These are phyloP conservation scores for Achaetomium macrosporum DNA, from an alignment of 2,329 filamentous ascomycete species.

Conservation along the genomic window DNA sequence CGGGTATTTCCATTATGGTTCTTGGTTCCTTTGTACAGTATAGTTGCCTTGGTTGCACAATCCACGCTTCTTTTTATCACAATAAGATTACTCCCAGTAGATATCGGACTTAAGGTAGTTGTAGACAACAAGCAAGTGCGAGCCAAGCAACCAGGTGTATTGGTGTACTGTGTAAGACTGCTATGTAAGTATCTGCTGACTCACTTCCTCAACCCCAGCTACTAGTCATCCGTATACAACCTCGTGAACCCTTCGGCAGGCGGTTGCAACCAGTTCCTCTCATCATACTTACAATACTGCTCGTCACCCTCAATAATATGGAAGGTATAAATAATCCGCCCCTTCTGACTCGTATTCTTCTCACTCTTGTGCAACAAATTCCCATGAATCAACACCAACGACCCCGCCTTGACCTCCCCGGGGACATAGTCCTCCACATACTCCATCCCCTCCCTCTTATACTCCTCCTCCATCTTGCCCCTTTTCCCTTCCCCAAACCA, in stretches of 20 bases:
- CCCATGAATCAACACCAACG: conserved; percentile 88
- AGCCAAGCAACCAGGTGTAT: no score
- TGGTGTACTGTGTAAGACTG: no score
- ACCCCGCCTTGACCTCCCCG: conserved; percentile 85
- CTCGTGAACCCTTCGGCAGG: conserved; percentile 71
- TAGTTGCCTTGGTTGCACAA: not conserved
- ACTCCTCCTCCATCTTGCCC: conserved; percentile 40
- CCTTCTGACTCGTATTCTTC: conserved; percentile 79
- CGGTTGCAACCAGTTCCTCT: conserved; percentile 89
- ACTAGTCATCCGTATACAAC: conserved; percentile 29
- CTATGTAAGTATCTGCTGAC: not conserved
- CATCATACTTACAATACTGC: conserved; percentile 63
- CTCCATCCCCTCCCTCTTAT: conserved; percentile 31
- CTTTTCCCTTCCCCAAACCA: not conserved
- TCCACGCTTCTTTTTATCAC: not conserved
- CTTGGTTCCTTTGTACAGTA: conserved; percentile 2
- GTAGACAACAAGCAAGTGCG: no score
- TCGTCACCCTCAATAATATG: conserved; percentile 82
- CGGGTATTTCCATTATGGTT: not conserved
- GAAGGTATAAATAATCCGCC: conserved; percentile 94
- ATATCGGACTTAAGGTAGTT: no score
- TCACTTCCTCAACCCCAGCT: not conserved
- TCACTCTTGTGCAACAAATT: conserved; percentile 96
- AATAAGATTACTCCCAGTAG: not conserved
- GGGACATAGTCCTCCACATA: conserved; percentile 61